Base-by-base conservation (phyloP, 106 monocot species). In the Hemerocallis citrina region DNA sequence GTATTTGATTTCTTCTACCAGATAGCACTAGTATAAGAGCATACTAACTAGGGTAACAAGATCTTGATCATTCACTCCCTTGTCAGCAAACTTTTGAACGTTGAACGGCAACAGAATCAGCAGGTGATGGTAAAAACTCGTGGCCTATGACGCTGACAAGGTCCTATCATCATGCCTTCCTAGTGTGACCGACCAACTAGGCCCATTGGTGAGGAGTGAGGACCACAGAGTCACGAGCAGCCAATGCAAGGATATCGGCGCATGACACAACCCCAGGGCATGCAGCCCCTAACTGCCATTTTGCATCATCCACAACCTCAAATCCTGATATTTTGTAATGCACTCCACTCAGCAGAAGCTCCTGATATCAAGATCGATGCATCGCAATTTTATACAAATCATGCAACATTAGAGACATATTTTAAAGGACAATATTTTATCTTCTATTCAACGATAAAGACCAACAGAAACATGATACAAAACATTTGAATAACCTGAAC, bases 31-130 rank as follows among this genome's bases (percentile, higher is more conserved):
- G n/a, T n/a, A n/a, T n/a, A n/a, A n/a, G 45, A 12, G 10, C 19
- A 23, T 70, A 83, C 82, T 80, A 30, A 77, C 77, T 55, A 85
- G 47, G 7, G 81, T 85, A 15, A 85, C 85, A 14, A 85, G 85
- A 60, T 85, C 85, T 2, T 77, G 66, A 61, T 77, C 81, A 1
- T 55, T 81, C 30, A 85, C 55, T n/a, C 81, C 81, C 37, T 74
- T 77, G 38, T 64, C 74, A 1, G 85, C 47, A 41, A 85, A 85
- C 74, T 85, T 81, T 21, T 81, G 74, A n/a, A 67, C 74, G 73
- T 69, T 85, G 85, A 52, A 81, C 66, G 15, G 63, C 70, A 1
- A 85, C 55, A 3, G 85, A 71, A 63, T 85, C 81, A 33, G 71
- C 35, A 2, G 79, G 85, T 0, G 80, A 69, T 1, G 80, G 85